Evolutionary conservation across 2,329 filamentous ascomycete species (phyloP), one percentile per base, ranked within the genome.

Genomic region (Colletotrichum sp.): DNA sequence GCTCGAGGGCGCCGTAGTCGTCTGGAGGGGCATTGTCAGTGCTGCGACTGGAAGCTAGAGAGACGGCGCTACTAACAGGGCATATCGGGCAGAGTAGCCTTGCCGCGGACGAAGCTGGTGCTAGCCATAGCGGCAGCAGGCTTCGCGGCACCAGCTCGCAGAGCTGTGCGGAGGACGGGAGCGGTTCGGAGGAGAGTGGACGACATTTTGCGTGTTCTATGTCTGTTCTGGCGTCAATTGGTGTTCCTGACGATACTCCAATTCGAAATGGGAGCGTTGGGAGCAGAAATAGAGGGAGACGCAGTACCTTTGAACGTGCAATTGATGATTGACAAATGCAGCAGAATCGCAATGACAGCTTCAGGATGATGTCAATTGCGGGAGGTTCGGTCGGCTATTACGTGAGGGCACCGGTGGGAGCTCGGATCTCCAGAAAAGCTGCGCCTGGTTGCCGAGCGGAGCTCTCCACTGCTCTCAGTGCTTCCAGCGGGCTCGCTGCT

Each of bases 1-100:
- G 92, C 89, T 99, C 97, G 81, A 99, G 95, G 69, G 96, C 97
- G 84, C 94, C 95, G 86, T 98, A 99, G 90, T 98, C 97, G 85
- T 99, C 96, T 98, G 79, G 4, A 26, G 36, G 36, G n/a, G 12
- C 15, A 16, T 15, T 18, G 24, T 72, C n/a, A 76, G 71, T 36
- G 30, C n/a, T 18, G 44, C 26, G 26, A 34, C 0, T 0, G 64
- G 16, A 28, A 24, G 16, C 12, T 16, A 21, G 32, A n/a, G 21
- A 4, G n/a, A 21, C 3, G 80, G 13, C 59, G 30, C 62, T 63
- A 67, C 88, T 81, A 82, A 91, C 89, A 91, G 30, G 87, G 80
- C n/a, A 99, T 93, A 83, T 98, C 96, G 78, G 97, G 97, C 57
- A 99, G 94, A 57, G 96, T 98, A 69, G 95, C 96, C 90, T 98